phyloP scores from a whole-genome alignment of 2,329 filamentous ascomycete genomes.

The Fusarium sororula region DNA sequence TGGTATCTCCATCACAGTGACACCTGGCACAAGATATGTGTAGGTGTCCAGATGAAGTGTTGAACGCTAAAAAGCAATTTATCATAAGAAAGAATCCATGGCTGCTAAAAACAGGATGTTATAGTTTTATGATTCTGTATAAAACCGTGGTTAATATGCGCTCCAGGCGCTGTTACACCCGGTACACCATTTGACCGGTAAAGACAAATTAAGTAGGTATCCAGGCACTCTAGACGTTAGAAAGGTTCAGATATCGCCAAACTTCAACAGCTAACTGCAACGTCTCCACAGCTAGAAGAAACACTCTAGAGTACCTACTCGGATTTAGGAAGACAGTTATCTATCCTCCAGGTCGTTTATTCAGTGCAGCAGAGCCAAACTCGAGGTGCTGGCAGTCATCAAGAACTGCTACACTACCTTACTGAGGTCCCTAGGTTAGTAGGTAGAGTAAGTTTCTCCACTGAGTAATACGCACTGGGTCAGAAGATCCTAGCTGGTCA shows the following conservation, averaged over 20 bases:
- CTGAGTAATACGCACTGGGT: background rate
- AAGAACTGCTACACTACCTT: background rate
- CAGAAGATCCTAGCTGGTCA: conserved; percentile 33
- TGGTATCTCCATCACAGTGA: background rate
- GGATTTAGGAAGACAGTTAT: background rate
- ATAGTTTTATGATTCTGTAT: background rate
- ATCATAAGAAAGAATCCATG: background rate
- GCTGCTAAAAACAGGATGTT: background rate
- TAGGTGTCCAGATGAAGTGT: background rate
- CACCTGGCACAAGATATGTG: background rate
- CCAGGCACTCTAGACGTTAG: background rate
- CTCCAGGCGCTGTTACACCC: background rate
- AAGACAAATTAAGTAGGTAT: background rate
- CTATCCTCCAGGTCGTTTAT: background rate
- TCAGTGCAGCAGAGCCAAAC: background rate
- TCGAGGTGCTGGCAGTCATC: background rate
- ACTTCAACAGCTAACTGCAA: background rate
- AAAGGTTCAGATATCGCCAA: background rate
- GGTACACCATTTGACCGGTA: background rate
- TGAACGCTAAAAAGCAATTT: background rate
- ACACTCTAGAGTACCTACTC: background rate
- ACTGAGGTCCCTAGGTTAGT: no score
- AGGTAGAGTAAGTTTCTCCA: background rate
- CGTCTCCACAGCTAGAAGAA: background rate
- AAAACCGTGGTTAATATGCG: background rate